These are phyloP conservation scores for Xylariaceae sp. DNA, from an alignment of 2,329 filamentous ascomycete genomes.

Conservation along the genomic window DNA sequence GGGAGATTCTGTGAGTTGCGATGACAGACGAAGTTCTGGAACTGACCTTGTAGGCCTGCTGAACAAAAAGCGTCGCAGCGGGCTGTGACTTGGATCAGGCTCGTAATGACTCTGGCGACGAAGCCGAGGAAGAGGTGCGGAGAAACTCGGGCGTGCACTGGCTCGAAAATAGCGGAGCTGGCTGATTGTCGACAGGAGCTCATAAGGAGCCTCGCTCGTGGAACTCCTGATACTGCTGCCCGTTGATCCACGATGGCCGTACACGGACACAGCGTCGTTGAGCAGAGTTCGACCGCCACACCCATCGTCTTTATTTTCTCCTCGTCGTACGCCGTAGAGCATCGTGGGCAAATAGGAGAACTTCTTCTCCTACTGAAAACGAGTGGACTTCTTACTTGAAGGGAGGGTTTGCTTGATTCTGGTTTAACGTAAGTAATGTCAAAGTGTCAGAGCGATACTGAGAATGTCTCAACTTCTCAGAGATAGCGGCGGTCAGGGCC, in stretches of 20 bases:
- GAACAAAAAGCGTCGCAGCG: neutral
- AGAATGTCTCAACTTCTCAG: no score
- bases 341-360: neutral
- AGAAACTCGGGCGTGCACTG: neutral
- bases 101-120: neutral
- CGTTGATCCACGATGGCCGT: neutral
- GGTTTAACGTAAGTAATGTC: no score
- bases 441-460: no score
- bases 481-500: no score
- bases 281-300: no score
- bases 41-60: neutral
- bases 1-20: neutral
- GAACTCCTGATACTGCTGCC: no score
- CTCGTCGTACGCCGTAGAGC: neutral
- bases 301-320: no score
- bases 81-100: neutral
- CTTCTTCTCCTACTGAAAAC: neutral
- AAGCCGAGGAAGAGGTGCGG: neutral
- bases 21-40: slow-evolving; percentile 1
- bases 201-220: neutral
- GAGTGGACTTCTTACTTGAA: neutral
- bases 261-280: no score
- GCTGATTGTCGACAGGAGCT: neutral
- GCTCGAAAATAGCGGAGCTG: neutral
- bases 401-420: no score